These are phyloP conservation scores for rapeseed (Brassica napus) DNA, from an alignment of 345 rosid genomes.

Conservation along the genomic window Da-Ae NC_063438.1:26693501-26694000, in stretches of 20 bases:
- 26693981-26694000: slow-evolving; percentile 87
- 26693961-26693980: slow-evolving; percentile 92
- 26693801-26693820: slow-evolving; percentile 15
- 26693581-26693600: slow-evolving; percentile 78
- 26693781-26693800: slow-evolving; percentile 57
- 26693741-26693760: slow-evolving; percentile 85
- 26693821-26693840: slow-evolving; percentile 4
- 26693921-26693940: slow-evolving; percentile 84
- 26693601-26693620: slow-evolving; percentile 34
- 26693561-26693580: slow-evolving; percentile 86
- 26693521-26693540: slow-evolving; percentile 74
- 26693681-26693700: slow-evolving; percentile 56
- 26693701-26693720: slow-evolving; percentile 72
- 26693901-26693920: slow-evolving; percentile 92
- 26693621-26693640: slow-evolving; percentile 28
- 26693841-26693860: slow-evolving; percentile 27
- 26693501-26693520: slow-evolving; percentile 74
- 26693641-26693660: not conserved
- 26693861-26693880: slow-evolving; percentile 67
- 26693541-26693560: slow-evolving; percentile 95
- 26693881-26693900: slow-evolving; percentile 76
- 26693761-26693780: slow-evolving; percentile 87
- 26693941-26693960: slow-evolving; percentile 89
- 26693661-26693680: slow-evolving; percentile 10
- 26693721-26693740: slow-evolving; percentile 81